A percentile compares a stretch with the other conserved stretches of the same genome.
phyloP scores from a whole-genome alignment of 169 alveolate genomes.

The Neospora caninum region DNA sequence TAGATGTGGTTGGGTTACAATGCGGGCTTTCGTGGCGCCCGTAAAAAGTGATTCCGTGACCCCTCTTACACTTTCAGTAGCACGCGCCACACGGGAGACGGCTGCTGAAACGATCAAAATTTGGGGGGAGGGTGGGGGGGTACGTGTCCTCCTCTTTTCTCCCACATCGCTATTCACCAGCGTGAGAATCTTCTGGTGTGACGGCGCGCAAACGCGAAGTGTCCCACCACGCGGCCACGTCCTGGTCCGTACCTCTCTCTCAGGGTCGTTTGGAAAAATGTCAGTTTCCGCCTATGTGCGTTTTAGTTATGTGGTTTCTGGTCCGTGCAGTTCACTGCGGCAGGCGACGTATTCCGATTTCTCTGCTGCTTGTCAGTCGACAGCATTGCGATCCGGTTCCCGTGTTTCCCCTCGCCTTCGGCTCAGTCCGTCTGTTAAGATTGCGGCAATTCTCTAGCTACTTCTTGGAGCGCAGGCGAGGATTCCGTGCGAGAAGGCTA shows the following conservation, averaged over 20 bases:
- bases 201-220: neutral
- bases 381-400: neutral
- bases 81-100: too few relatives aligned
- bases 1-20: too few relatives aligned
- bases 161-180: too few relatives aligned
- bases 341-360: neutral
- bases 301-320: neutral
- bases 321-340: neutral
- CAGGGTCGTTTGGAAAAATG: neutral
- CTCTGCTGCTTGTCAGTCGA: neutral
- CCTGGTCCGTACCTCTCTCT: neutral
- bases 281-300: neutral
- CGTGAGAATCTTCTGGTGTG: neutral
- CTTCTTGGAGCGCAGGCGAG: neutral
- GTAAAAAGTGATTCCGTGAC: too few relatives aligned
- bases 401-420: neutral
- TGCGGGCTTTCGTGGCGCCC: too few relatives aligned
- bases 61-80: too few relatives aligned
- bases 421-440: neutral
- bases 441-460: neutral
- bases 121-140: too few relatives aligned
- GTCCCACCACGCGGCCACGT: conserved; percentile 5
- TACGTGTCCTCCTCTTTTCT: too few relatives aligned
- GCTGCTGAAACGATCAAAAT: too few relatives aligned
- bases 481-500: neutral